A percentile compares a stretch with the other conserved stretches of the same genome.
phyloP scores from a whole-genome alignment of 129 eudicot genomes.

The Calendula officinalis region DNA sequence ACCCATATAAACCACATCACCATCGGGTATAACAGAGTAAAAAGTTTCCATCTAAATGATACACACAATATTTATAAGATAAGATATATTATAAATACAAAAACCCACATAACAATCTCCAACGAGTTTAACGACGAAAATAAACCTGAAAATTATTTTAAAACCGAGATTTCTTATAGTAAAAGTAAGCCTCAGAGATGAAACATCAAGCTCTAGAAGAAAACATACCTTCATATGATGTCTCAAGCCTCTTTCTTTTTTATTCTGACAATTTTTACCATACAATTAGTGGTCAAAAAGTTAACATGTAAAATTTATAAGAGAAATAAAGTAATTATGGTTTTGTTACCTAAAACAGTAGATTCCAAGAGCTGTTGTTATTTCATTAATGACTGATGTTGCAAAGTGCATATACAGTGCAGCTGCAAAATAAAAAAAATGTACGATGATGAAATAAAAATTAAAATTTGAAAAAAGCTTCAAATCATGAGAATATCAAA shows the following conservation, averaged over 20 bases:
- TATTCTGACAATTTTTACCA: slow-evolving; percentile 47
- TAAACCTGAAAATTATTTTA: slow-evolving; percentile 14
- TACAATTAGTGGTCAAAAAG: slow-evolving; percentile 6
- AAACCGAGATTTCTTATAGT: slow-evolving; percentile 4
- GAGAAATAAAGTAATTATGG: not conserved
- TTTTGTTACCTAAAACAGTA: slow-evolving; percentile 84
- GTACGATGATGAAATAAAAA: not conserved
- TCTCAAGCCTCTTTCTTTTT: slow-evolving; percentile 88
- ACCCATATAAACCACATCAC: not conserved
- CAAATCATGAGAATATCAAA: not conserved
- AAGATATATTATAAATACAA: not conserved
- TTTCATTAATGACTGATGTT: slow-evolving; percentile 83
- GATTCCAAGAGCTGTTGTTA: slow-evolving; percentile 88
- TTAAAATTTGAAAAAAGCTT: not conserved
- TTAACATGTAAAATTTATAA: not conserved
- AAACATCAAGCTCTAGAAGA: slow-evolving; percentile 10
- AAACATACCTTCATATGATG: slow-evolving; percentile 25
- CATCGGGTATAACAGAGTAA: slow-evolving; percentile 2
- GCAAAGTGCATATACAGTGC: slow-evolving; percentile 84
- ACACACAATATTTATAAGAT: slow-evolving; percentile 20
- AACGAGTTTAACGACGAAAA: not conserved
- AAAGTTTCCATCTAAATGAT: slow-evolving; percentile 19
- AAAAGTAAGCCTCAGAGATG: slow-evolving; percentile 7
- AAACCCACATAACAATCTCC: slow-evolving; percentile 5
- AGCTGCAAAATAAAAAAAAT: slow-evolving; percentile 34